Evolutionary conservation across 495 filamentous ascomycete genomes (phyloP).

Genomic region (Aspergillus mulundensis): DNA sequence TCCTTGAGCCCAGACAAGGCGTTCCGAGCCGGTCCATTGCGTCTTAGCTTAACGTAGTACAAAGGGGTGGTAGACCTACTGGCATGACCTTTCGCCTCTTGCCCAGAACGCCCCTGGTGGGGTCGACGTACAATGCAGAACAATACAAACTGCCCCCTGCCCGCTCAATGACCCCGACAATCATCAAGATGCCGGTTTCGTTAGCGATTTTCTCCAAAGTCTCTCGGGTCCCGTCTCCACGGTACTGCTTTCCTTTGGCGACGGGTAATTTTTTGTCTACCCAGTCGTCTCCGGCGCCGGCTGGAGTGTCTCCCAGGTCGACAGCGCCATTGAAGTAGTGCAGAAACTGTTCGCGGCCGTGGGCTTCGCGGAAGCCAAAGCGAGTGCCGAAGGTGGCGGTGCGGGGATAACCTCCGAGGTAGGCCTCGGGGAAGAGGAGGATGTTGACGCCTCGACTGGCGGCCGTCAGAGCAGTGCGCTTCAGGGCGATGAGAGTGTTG

Average conservation of each 20-base stretch:
- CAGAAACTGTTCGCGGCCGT: conserved; percentile 79
- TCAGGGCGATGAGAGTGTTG: conserved; percentile 63
- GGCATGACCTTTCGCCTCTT: conserved; percentile 97
- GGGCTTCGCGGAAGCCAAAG: conserved; percentile 62
- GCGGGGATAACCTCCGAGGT: conserved; percentile 88
- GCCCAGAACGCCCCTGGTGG: conserved; percentile 63
- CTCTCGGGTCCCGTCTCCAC: conserved; percentile 87
- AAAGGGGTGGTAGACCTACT: conserved; percentile 30
- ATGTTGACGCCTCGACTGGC: conserved; percentile 58
- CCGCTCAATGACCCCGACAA: conserved; percentile 74
- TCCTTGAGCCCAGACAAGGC: conserved; percentile 87
- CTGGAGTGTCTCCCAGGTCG: conserved; percentile 82
- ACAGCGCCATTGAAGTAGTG: conserved; percentile 73
- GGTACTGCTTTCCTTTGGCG: conserved; percentile 40
- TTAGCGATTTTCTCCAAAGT: conserved; percentile 66
- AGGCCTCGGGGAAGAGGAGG: conserved; percentile 89
- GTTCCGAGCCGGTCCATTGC: conserved; percentile 67
- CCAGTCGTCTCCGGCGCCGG: conserved; percentile 71
- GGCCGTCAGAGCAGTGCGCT: conserved; percentile 45
- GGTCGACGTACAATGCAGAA: conserved; percentile 77
- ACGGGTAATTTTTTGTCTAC: conserved; percentile 56
- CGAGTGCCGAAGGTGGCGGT: conserved; percentile 72
- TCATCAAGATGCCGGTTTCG: conserved; percentile 76
- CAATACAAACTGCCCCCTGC: conserved; percentile 83
- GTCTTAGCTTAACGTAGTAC: background rate